Evolutionary conservation across 2,329 filamentous ascomycete genomes (phyloP), one percentile per base, ranked within the genome.

Genomic region (Sporothrix mexicana): DNA sequence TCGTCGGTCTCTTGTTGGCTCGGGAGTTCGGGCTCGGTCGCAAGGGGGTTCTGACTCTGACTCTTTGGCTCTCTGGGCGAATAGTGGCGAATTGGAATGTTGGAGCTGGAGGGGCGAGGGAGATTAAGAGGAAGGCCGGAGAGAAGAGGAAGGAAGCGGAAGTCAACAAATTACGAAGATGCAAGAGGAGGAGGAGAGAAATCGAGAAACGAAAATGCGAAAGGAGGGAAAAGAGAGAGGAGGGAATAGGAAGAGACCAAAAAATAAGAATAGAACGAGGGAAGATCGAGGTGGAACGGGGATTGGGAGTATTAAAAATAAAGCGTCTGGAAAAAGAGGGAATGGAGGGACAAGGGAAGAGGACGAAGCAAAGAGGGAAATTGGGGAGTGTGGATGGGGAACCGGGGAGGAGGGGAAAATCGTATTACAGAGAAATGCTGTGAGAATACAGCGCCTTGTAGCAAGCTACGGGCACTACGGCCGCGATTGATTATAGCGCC

Each of bases 231-330:
- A 36, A 49, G n/a, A 55, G 49, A 62, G 17, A 47, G 20, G 61
- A 66, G 36, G 61, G 51, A 51, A 61, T 23, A 41, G 43, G 41
- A 61, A 61, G 66, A 41, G 66, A 20, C 8, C 17, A 13, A 41
- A 36, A 47, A 61, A 66, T 17, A 55, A 71, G 51, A 72, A 64
- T 61, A 69, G 57, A 49, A 66, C 17, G 57, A 70, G 59, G 59
- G 36, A 72, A 69, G 47, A 55, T 51, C 45, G 70, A 71, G 47
- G 57, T 51, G 67, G 72, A 71, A 73, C 53, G 69, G 64, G 69
- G 67, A 72, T 72, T 53, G 62, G 71, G 67, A 55, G 69, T 53
- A 66, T 45, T 41, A 70, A 69, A 70, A 23, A 17, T 7, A 64
- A 30, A 67, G 61, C 61, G 68, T 25, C 41, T 10, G 23, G 25